Evolutionary conservation across 768 basidiomycete species (phyloP).

Genomic region (Fomitopsis serialis): DNA sequence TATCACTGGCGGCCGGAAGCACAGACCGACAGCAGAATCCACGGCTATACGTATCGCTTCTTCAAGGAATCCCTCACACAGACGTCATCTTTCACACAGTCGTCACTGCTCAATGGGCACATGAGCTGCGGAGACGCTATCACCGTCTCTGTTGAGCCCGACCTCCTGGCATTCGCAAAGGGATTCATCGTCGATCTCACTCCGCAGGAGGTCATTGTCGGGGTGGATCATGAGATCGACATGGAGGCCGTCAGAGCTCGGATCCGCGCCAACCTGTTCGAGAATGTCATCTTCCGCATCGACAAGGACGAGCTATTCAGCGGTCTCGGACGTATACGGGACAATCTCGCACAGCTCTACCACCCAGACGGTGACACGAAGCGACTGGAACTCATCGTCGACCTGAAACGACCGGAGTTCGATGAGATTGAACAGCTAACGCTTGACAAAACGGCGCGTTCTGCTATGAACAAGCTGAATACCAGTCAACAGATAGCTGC

Average conservation of each 20-base stretch:
- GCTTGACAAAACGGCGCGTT: constrained; percentile 24
- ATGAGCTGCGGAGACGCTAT: constrained; percentile 79
- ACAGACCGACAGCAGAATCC: constrained; percentile 49
- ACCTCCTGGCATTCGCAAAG: constrained; percentile 75
- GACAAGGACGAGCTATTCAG: constrained; percentile 90
- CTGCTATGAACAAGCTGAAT: constrained; percentile 41
- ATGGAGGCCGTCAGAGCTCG: constrained; percentile 35
- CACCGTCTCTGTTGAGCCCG: constrained; percentile 82
- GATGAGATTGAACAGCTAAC: constrained; percentile 25
- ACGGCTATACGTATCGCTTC: constrained; percentile 78
- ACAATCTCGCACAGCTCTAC: constrained; percentile 88
- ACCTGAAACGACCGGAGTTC: constrained; percentile 69
- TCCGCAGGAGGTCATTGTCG: constrained; percentile 59
- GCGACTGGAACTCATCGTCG: constrained; percentile 74
- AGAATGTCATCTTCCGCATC: constrained; percentile 61
- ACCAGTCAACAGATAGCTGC: constrained; percentile 68
- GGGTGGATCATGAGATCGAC: constrained; percentile 78
- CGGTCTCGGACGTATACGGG: constrained; percentile 84
- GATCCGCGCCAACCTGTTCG: constrained; percentile 20
- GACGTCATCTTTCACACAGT: constrained; percentile 7
- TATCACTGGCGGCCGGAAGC: constrained; percentile 22
- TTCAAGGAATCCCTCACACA: constrained; percentile 14
- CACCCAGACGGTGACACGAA: constrained; percentile 68
- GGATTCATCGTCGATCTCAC: constrained; percentile 79
- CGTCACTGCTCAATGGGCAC: constrained; percentile 66